Percentiles rank a stretch among this genome's conserved stretches.
These are phyloP conservation scores for Trichoderma afroharzianum DNA, from an alignment of 2,329 filamentous ascomycete species.

Conservation along the genomic window DNA sequence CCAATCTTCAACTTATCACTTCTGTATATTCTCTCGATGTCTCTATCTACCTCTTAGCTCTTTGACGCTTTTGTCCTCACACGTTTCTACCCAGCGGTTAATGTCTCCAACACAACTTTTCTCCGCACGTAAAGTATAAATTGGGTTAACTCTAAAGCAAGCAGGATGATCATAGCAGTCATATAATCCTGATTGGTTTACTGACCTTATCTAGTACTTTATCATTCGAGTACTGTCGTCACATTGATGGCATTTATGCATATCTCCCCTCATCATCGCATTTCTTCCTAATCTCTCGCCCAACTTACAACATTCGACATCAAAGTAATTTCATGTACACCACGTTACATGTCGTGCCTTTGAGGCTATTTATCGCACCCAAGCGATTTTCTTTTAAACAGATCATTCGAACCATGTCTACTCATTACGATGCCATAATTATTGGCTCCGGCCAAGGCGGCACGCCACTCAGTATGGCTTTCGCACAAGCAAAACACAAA, in stretches of 20 bases:
- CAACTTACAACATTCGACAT: neutral
- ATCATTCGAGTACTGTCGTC: neutral
- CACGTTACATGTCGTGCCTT: neutral
- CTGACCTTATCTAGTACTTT: neutral
- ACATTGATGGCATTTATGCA: neutral
- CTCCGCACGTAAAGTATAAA: neutral
- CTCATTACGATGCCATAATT: slow-evolving; percentile 36
- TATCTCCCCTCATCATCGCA: neutral
- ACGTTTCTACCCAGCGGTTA: neutral
- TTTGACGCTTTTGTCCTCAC: neutral
- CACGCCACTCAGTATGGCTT: slow-evolving; percentile 46
- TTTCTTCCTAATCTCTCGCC: neutral
- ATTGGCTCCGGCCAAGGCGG: slow-evolving; percentile 53
- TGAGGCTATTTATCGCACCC: neutral
- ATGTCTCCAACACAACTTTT: neutral
- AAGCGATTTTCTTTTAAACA: neutral
- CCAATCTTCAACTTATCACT: neutral
- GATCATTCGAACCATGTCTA: neutral
- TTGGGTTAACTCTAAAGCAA: neutral
- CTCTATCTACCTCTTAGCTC: neutral
- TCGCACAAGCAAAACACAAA: slow-evolving; percentile 42
- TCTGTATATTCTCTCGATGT: neutral
- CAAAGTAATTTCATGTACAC: neutral
- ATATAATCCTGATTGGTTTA: neutral
- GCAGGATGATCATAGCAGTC: neutral